Evolutionary conservation across 2,329 filamentous ascomycete species (phyloP), one percentile per base, ranked within the genome.

Genomic region (Xylaria sp.): DNA sequence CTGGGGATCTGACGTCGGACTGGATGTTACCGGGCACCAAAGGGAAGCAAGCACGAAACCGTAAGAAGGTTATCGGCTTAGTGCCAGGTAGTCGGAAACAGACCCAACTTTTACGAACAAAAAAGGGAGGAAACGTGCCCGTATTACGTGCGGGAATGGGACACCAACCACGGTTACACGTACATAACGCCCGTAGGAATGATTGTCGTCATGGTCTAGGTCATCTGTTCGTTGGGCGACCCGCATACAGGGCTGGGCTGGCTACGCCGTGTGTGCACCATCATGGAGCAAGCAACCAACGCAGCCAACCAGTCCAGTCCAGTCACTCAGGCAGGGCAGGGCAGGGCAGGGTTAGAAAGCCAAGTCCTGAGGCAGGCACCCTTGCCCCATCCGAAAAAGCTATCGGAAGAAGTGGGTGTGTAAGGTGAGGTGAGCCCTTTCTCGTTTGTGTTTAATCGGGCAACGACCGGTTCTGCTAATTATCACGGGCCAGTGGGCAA

Each of bases 151-250:
- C 15, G 37, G 58, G 28, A 58, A n/a, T 51, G 25, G 23, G 23
- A 25, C 28, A 51, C 25, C 52, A 51, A 48, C 28, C 37, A 28
- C 32, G 37, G 69, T 66, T 66, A 64, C 63, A 71, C 55, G 37
- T 23, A 62, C 46, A n/a, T 34, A 50, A 34, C 54, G 48, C 58
- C 65, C 44, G 41, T 41, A 60, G 63, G 66, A 51, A 63, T 65
- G 63, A 59, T 62, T 25, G 39, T 57, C 52, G 59, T 65, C 62
- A 58, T 63, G 62, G 52, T 34, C 41, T 32, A 34, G 68, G 41
- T 65, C 65, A 68, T 44, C 58, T 61, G 66, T 54, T 65, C 50
- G 56, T 34, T 61, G 50, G 59, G 48, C 23, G 50, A 69, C 66
- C 48, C 58, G 63, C 63, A 59, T 68, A 67, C 58, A 51, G 58